Percentiles rank a stretch among this genome's conserved stretches.
phyloP scores from a whole-genome alignment of 2,329 filamentous ascomycete genomes.

The Paracoccidioides brasiliensis region DNA sequence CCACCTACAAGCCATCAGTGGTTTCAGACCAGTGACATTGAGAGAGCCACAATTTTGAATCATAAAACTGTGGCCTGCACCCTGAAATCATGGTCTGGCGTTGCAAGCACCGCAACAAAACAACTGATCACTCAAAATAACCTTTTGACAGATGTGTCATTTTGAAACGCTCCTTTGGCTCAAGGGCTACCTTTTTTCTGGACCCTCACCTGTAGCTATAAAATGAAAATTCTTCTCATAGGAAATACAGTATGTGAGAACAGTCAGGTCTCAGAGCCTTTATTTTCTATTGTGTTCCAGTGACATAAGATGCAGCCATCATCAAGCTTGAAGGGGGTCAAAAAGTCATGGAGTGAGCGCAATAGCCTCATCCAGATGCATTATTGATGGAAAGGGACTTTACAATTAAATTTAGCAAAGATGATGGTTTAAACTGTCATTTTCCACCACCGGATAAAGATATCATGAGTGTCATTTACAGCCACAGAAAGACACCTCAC shows the following conservation, averaged over 20 bases:
- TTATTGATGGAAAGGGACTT: neutral
- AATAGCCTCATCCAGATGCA: neutral
- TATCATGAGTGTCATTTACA: neutral
- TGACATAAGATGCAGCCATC: neutral
- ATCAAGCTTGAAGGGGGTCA: neutral
- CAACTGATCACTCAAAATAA: neutral
- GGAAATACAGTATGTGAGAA: neutral
- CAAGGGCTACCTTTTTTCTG: neutral
- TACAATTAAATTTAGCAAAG: neutral
- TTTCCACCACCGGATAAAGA: neutral
- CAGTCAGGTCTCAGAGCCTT: neutral
- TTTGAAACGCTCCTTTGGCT: neutral
- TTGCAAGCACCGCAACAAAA: neutral
- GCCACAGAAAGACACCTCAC: neutral
- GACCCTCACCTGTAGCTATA: neutral
- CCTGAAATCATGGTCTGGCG: neutral
- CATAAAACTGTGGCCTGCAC: too few relatives aligned
- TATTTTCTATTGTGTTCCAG: neutral
- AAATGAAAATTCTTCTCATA: neutral
- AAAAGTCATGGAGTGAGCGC: neutral
- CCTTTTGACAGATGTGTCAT: neutral
- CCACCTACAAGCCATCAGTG: too few relatives aligned
- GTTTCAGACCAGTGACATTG: too few relatives aligned
- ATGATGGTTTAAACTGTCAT: neutral
- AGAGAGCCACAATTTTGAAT: too few relatives aligned